Percentiles rank a stretch among this genome's conserved stretches.
phyloP scores from a whole-genome alignment of 257 asterid species.

The Ligustrum vulgare region DNA sequence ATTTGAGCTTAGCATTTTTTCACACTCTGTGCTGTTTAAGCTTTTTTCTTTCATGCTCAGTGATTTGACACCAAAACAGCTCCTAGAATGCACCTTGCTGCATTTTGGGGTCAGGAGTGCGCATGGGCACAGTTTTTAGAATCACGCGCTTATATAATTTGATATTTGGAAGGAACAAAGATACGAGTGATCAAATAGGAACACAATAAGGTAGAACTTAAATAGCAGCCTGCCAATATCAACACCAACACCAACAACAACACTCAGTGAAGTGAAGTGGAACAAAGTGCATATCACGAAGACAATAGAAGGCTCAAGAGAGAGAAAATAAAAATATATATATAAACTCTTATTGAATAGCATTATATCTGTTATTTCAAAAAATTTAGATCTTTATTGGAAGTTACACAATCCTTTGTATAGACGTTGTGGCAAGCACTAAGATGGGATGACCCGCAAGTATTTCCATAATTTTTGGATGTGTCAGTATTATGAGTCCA shows the following conservation, averaged over 20 bases:
- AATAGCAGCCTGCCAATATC: not conserved
- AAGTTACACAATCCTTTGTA: too few species aligned
- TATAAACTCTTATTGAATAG: not conserved
- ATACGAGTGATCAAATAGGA: not conserved
- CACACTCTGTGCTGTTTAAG: not conserved
- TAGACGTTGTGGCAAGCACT: too few species aligned
- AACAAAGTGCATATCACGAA: not conserved
- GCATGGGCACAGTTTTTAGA: not conserved
- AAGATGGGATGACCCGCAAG: too few species aligned
- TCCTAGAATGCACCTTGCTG: not conserved
- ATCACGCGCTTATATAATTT: not conserved
- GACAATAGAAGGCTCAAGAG: not conserved
- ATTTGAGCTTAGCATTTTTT: not conserved
- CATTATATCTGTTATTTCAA: not conserved
- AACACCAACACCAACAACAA: not conserved
- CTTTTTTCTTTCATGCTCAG: not conserved
- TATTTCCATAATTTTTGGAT: too few species aligned
- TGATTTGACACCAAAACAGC: constrained; percentile 12
- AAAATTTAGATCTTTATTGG: too few species aligned
- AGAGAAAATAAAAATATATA: too few species aligned
- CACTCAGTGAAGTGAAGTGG: too few species aligned
- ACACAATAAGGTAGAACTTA: not conserved
- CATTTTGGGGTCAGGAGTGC: not conserved
- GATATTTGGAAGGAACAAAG: not conserved
- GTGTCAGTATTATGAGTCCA: too few species aligned